Conservation (phyloP, 2,329 filamentous ascomycete species). For the Trichocomaceae sp. region DNA sequence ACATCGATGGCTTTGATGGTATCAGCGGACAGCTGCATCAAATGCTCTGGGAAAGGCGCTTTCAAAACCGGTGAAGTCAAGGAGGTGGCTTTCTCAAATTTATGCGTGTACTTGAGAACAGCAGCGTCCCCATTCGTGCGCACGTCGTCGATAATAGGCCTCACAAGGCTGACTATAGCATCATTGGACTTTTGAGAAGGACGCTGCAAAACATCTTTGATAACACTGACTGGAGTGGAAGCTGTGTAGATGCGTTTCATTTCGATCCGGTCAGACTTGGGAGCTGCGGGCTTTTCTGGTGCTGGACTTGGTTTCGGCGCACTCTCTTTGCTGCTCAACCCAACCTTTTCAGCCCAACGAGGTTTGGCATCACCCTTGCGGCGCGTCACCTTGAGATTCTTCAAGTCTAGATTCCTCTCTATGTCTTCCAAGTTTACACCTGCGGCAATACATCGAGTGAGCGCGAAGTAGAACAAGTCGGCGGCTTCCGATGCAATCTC, state of each 20-base stretch:
- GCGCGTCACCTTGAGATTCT: constrained; percentile 91
- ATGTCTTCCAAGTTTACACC: constrained; percentile 84
- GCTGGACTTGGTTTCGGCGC: constrained; percentile 24
- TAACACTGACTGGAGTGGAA: constrained; percentile 56
- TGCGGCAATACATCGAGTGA: constrained; percentile 79
- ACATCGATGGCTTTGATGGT: constrained; percentile 88
- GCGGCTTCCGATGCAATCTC: constrained; percentile 92
- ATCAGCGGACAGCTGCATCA: constrained; percentile 80
- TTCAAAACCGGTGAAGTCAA: constrained; percentile 81
- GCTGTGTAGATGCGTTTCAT: constrained; percentile 75
- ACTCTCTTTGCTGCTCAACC: constrained; percentile 43
- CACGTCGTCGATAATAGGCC: constrained; percentile 85
- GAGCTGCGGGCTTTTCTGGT: constrained; percentile 35
- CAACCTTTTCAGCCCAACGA: constrained; percentile 80
- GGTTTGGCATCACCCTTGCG: constrained; percentile 91
- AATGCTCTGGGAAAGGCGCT: constrained; percentile 74
- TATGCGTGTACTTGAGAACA: constrained; percentile 88
- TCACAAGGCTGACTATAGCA: constrained; percentile 81
- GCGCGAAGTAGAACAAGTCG: constrained; percentile 90
- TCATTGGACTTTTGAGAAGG: constrained; percentile 95
- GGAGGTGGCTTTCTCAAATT: constrained; percentile 93
- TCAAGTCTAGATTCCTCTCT: constrained; percentile 84
- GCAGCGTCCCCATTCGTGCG: constrained; percentile 78
- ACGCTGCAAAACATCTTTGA: constrained; percentile 70
- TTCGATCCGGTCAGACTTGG: constrained; percentile 59